Base-by-base conservation (phyloP, 176 grass and related monocot genomes). In the Ensete ventricosum region DNA sequence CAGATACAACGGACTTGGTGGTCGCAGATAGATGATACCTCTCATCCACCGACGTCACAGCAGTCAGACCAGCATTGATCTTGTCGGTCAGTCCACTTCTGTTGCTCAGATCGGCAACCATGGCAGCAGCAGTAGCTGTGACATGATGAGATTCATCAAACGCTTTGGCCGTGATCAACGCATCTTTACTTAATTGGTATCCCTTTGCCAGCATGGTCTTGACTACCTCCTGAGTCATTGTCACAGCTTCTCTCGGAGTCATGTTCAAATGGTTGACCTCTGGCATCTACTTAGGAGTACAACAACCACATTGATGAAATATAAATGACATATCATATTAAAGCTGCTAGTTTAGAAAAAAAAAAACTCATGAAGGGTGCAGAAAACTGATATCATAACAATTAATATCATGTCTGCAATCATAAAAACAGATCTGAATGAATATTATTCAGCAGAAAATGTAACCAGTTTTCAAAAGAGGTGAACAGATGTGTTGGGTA, bases 101-200 rank as follows among this genome's bases (percentile, higher is more conserved):
- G 84, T 85, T 91, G 86, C 95, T 89, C 64, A 99, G 76, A 71
- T 99, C 90, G 7, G 90, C 90, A 62, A 86, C 84, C 62, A 73
- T 88, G 14, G 88, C 90, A 73, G 88, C 78, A 0, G 90, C 95
- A 9, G 90, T 70, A 1, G 88, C 82, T 16, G 95, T 82, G 54
- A 94, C 79, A 62, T 85, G 57, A 79, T 81, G 71, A 27, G 95
- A 99, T 67, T 99, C 90, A 34, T 94, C 95, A 24, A 99, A 94
- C 52, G 88, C 88, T 88, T 77, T 99, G 76, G 95, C 95, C 85
- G 80, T 99, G 52, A 77, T 54, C 77, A 99, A 62, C 13, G 95
- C 90, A 71, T 99, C 95, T 80, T 99, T 99, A 86, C 95, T 91
- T 23, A 94, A 84, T 57, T 84, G 19, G 17, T 88, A 94, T 4